These are phyloP conservation scores for Aspergillus caelatus DNA, from an alignment of 2,329 filamentous ascomycete genomes.

Conservation along the genomic window DNA sequence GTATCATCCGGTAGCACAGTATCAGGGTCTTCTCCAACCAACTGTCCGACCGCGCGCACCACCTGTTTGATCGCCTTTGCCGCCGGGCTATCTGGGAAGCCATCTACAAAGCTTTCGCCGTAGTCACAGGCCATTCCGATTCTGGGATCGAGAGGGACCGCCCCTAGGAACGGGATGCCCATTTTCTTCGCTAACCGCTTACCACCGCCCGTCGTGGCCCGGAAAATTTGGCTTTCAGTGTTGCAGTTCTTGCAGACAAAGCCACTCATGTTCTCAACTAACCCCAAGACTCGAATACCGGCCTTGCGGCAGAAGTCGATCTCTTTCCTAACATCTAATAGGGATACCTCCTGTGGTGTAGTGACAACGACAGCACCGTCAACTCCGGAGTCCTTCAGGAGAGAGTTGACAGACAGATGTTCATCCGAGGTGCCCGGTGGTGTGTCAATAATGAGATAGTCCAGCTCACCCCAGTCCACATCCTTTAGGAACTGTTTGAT, in stretches of 20 bases:
- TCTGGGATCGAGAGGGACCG: conserved; percentile 87
- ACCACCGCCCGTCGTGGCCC: conserved; percentile 86
- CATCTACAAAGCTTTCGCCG: conserved; percentile 95
- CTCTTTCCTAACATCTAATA: conserved; percentile 94
- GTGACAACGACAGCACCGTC: conserved; percentile 92
- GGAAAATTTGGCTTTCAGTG: conserved; percentile 80
- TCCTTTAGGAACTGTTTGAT: conserved; percentile 99
- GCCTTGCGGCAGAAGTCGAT: conserved; percentile 98
- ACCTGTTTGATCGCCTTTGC: conserved; percentile 80
- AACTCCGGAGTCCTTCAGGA: conserved; percentile 86
- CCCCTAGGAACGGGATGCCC: conserved; percentile 82
- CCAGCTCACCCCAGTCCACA: conserved; percentile 94
- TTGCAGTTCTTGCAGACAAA: conserved; percentile 95
- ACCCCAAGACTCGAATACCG: conserved; percentile 80
- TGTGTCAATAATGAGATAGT: conserved; percentile 91
- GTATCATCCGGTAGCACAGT: conserved; percentile 45
- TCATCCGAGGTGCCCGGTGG: conserved; percentile 95
- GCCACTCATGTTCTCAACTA: conserved; percentile 97
- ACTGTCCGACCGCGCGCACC: conserved; percentile 69
- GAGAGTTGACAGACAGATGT: conserved; percentile 89
- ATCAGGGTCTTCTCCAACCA: conserved; percentile 66
- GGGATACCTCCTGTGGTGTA: conserved; percentile 89
- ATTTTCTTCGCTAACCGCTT: conserved; percentile 79
- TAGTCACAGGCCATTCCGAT: conserved; percentile 97
- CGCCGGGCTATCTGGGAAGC: conserved; percentile 89